These are phyloP conservation scores for Fusarium paranaense DNA, from an alignment of 2,329 filamentous ascomycete species.

Conservation along the genomic window DNA sequence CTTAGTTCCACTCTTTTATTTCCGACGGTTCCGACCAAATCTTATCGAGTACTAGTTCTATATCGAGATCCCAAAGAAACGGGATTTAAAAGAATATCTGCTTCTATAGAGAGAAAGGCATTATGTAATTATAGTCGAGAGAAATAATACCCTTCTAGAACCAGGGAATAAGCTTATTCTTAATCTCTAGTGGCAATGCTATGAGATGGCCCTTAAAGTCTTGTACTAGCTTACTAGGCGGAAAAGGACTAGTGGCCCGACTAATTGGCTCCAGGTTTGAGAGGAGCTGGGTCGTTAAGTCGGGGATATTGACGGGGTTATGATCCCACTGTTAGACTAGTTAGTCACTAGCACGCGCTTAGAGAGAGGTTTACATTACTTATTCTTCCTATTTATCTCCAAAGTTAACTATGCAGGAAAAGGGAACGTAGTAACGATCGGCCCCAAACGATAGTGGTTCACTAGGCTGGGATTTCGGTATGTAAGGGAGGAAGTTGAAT, in stretches of 20 bases:
- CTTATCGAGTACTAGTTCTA: background rate
- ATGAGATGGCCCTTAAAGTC: background rate
- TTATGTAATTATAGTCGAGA: background rate
- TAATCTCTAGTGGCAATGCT: background rate
- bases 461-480: too few relatives aligned
- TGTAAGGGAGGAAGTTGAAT: too few relatives aligned
- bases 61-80: constrained; percentile 18
- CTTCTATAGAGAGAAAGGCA: constrained; percentile 6
- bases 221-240: background rate
- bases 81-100: constrained; percentile 3
- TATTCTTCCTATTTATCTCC: too few relatives aligned
- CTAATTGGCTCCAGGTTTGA: background rate
- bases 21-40: background rate
- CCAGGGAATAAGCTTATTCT: background rate
- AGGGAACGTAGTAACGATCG: too few relatives aligned
- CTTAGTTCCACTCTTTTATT: constrained; percentile 1
- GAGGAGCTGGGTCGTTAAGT: background rate
- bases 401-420: too few relatives aligned
- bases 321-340: background rate
- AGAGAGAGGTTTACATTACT: background rate
- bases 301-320: background rate
- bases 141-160: background rate
- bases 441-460: too few relatives aligned
- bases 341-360: background rate
- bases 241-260: background rate